phyloP scores from a whole-genome alignment of 495 filamentous ascomycete species.

The Daldinia decipiens region DNA sequence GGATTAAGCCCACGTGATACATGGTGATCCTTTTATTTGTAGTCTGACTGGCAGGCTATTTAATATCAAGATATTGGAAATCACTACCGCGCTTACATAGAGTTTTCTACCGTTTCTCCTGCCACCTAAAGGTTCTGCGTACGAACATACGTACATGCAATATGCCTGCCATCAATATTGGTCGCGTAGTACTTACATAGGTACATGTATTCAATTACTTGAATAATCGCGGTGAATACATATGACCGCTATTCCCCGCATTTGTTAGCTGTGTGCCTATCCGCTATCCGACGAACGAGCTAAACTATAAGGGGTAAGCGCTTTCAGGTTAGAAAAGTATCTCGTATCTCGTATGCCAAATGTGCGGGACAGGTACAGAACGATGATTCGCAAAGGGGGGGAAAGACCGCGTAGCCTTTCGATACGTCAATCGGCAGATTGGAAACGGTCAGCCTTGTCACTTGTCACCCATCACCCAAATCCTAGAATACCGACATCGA shows the following conservation, averaged over 20 bases:
- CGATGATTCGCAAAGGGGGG: constrained; percentile 5
- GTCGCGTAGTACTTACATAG: neutral
- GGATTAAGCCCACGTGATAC: constrained; percentile 23
- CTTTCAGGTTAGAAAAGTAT: constrained; percentile 9
- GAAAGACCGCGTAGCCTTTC: constrained; percentile 23
- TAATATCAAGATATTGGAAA: too few species aligned
- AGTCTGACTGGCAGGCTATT: neutral
- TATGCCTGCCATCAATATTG: neutral
- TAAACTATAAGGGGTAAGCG: constrained; percentile 17
- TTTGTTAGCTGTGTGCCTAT: constrained; percentile 3
- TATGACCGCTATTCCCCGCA: constrained; percentile 20
- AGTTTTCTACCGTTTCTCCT: too few species aligned
- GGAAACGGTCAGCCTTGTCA: constrained; percentile 45
- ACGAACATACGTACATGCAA: neutral
- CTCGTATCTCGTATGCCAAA: constrained; percentile 29
- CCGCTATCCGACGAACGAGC: neutral
- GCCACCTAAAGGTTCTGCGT: neutral
- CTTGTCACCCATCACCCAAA: constrained; percentile 20
- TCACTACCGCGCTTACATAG: too few species aligned
- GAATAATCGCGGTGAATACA: constrained; percentile 2
- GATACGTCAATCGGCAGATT: constrained; percentile 46
- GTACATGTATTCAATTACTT: neutral
- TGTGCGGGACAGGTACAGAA: constrained; percentile 15
- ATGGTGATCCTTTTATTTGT: constrained; percentile 16
- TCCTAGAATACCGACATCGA: constrained; percentile 31